Base-by-base conservation (phyloP, 1,139 yeast genomes). In the Ogataea hybrid region DNA sequence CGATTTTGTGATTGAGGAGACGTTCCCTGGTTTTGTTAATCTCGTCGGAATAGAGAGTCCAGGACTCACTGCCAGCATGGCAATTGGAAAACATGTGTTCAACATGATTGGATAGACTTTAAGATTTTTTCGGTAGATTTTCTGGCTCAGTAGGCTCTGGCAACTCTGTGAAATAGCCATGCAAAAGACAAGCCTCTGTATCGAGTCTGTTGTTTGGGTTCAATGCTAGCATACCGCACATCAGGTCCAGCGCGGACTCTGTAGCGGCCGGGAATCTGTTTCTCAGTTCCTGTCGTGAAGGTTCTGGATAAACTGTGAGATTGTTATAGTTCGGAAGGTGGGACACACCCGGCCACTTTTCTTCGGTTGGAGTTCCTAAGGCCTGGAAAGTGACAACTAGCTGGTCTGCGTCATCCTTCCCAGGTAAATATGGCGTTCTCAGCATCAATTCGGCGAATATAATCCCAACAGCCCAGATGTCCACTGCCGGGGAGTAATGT, bases 391-490 rank as follows among this genome's bases (percentile, higher is more conserved):
- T 92, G 10, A 89, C 85, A 44, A 84, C 95, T 31, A 90, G 68
- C 61, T 92, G 99, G 57, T 90, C 96, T 1, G 80, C 65, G 62
- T 92, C 98, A 52, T 87, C 92, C 51, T 78, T 79, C 1, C 97
- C 98, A 0, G 99, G 96, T 37, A 94, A 67, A 60, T 92, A 92
- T 1, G 99, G 98, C 2, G 88, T 87, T 58, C 99, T 73, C 52
- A 92, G 70, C 97, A 92, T 89, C 53, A 92, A 69, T 58, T 92
- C 98, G 0, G 97, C 97, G 68, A 89, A 90, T 12, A 92, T 90
- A 5, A 87, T 79, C 1, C 98, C 98, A 15, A 89, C 81, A 0
- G 96, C 86, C 98, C 98, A 92, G 3, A 88, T 71, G 63, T 92
- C 98, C 3, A 92, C 78, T 0, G 95, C 96, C 2, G 78, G 81